These are phyloP conservation scores for Gyromitra esculenta DNA, from an alignment of 2,329 filamentous ascomycete species.

Conservation along the genomic window DNA sequence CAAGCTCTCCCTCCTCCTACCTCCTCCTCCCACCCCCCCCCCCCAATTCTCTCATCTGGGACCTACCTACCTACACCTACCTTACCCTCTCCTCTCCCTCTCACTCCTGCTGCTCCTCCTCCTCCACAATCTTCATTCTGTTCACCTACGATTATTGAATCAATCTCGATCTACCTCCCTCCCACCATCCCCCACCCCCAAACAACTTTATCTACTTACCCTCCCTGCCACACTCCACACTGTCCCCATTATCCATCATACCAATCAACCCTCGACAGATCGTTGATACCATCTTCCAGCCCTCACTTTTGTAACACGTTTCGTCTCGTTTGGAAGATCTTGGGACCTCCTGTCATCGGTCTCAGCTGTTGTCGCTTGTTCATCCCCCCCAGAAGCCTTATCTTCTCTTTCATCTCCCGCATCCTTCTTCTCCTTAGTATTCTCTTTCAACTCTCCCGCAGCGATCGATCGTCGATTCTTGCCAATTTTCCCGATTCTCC, in stretches of 20 bases:
- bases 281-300: constrained; percentile 27
- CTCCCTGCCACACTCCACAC: constrained; percentile 38
- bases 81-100: constrained; percentile 29
- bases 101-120: constrained; percentile 35
- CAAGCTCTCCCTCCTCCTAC: constrained; percentile 29
- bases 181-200: constrained; percentile 29
- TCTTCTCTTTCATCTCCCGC: constrained; percentile 29
- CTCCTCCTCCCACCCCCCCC: constrained; percentile 1
- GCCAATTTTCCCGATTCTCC: constrained; percentile 25
- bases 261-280: constrained; percentile 47
- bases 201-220: constrained; percentile 46
- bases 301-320: constrained; percentile 53
- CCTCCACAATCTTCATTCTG: constrained; percentile 23
- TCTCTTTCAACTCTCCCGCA: constrained; percentile 28
- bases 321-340: constrained; percentile 36
- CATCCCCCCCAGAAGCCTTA: constrained; percentile 28
- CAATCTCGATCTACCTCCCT: constrained; percentile 27
- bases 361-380: constrained; percentile 37
- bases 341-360: constrained; percentile 27
- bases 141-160: constrained; percentile 35
- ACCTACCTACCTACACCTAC: constrained; percentile 20
- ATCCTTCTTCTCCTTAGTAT: constrained; percentile 29
- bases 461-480: constrained; percentile 44
- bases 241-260: constrained; percentile 27
- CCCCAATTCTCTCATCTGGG: constrained; percentile 25